These are phyloP conservation scores for Zostera marina DNA, from an alignment of 116 monocot species.

Conservation along the genomic window DNA sequence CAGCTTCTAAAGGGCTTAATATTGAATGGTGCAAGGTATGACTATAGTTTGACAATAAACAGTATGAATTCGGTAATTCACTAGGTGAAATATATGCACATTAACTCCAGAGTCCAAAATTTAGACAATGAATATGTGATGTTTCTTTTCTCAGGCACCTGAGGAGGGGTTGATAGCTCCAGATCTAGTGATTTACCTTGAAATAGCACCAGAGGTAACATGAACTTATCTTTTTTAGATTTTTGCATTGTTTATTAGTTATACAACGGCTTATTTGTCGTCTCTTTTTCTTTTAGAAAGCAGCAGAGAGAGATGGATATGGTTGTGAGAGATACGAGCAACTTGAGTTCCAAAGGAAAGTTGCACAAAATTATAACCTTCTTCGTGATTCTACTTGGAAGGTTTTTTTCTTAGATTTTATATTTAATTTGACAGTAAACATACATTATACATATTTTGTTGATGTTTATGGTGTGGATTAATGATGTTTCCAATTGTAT, in stretches of 20 bases:
- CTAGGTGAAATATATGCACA: background rate
- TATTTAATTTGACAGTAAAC: background rate
- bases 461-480: background rate
- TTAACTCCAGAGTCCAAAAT: no score
- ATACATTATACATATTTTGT: background rate
- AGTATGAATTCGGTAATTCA: background rate
- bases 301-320: slow-evolving; percentile 83
- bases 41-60: background rate
- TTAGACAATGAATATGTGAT: background rate
- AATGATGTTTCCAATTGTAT: background rate
- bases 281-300: slow-evolving; percentile 38
- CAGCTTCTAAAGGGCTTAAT: slow-evolving; percentile 79
- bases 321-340: slow-evolving; percentile 87
- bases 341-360: slow-evolving; percentile 80
- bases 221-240: background rate
- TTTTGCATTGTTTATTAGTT: background rate
- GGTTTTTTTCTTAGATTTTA: slow-evolving; percentile 18
- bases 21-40: slow-evolving; percentile 85
- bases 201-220: slow-evolving; percentile 67
- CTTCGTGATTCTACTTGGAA: slow-evolving; percentile 64
- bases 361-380: slow-evolving; percentile 37
- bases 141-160: slow-evolving; percentile 32
- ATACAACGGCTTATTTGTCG: background rate
- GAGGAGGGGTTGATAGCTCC: slow-evolving; percentile 79
- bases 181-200: slow-evolving; percentile 73